Evolutionary conservation across 805 yeast genomes (phyloP).

Genomic region (Danielia reshetovae): DNA sequence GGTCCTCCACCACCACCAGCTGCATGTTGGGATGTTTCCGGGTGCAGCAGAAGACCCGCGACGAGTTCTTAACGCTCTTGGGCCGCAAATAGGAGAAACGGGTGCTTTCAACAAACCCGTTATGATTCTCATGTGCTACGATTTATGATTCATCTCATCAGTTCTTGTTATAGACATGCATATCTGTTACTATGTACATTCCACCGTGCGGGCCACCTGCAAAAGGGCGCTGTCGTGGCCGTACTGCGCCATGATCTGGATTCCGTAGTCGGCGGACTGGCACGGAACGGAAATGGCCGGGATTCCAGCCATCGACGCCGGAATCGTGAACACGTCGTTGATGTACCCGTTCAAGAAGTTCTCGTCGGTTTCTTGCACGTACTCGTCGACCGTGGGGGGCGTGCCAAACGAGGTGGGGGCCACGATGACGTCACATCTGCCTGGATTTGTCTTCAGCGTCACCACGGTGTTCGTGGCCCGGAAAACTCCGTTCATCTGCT

Average conservation of each 20-base stretch:
- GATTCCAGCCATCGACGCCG: conserved; percentile 86
- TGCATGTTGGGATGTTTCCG: conserved; percentile 97
- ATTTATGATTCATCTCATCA: conserved; percentile 17
- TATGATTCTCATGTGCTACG: conserved; percentile 1
- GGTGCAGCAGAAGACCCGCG: conserved; percentile 91
- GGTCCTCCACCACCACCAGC: conserved; percentile 88
- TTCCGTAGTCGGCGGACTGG: conserved; percentile 39
- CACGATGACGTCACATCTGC: conserved; percentile 60
- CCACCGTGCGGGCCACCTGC: background rate
- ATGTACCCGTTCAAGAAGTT: conserved; percentile 60
- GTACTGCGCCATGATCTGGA: conserved; percentile 81
- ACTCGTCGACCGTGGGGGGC: conserved; percentile 54
- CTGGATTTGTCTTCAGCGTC: background rate
- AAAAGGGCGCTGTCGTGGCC: conserved; percentile 74
- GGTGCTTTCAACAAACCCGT: conserved; percentile 2
- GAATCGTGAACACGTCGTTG: conserved; percentile 84
- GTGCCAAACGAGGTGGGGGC: conserved; percentile 64
- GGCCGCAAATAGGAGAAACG: conserved; percentile 46
- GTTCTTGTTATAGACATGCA: conserved; percentile 7
- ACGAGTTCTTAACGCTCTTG: conserved; percentile 83
- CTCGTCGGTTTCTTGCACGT: conserved; percentile 21
- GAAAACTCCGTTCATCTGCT: conserved; percentile 67
- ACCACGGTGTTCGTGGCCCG: conserved; percentile 39
- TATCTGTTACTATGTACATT: conserved; percentile 1
- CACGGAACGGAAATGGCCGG: conserved; percentile 83